Evolutionary conservation across 192 early-diverging fungal species (phyloP).

Genomic region (Podila minutissima): DNA sequence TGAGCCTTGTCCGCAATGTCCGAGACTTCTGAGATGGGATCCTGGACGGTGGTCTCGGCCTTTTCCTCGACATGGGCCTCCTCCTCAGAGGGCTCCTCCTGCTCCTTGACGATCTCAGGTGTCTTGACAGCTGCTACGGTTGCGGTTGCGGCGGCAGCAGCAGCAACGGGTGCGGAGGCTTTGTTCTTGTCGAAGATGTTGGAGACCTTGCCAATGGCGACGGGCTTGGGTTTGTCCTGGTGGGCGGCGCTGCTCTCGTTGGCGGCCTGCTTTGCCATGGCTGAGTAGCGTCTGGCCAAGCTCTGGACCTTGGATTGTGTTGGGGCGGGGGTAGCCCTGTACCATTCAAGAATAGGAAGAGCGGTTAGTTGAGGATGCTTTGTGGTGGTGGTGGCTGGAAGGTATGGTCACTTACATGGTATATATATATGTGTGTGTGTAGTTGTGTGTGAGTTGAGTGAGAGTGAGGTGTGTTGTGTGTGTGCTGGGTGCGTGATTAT

Average conservation of each 20-base stretch:
- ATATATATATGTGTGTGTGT: not conserved
- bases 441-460: not conserved
- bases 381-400: not conserved
- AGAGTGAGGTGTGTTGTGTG: not conserved
- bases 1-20: constrained; percentile 24
- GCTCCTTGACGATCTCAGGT: constrained; percentile 16
- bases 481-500: too few relatives aligned
- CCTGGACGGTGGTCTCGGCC: constrained; percentile 1
- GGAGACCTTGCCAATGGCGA: constrained; percentile 10
- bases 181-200: not conserved
- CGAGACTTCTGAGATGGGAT: constrained; percentile 7
- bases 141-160: not conserved
- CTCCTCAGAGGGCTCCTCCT: constrained; percentile 6
- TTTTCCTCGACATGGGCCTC: not conserved
- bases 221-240: constrained; percentile 30
- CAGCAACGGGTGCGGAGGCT: not conserved
- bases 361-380: not conserved
- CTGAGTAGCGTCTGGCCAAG: constrained; percentile 38
- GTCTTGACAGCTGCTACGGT: not conserved
- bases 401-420: not conserved
- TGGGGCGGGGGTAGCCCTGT: constrained; percentile 1
- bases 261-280: constrained; percentile 42
- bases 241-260: constrained; percentile 15
- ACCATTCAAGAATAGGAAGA: not conserved
- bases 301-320: constrained; percentile 34